Conservation (phyloP, 1,284 basidiomycete species). For the Rhodotorula sp. region DNA sequence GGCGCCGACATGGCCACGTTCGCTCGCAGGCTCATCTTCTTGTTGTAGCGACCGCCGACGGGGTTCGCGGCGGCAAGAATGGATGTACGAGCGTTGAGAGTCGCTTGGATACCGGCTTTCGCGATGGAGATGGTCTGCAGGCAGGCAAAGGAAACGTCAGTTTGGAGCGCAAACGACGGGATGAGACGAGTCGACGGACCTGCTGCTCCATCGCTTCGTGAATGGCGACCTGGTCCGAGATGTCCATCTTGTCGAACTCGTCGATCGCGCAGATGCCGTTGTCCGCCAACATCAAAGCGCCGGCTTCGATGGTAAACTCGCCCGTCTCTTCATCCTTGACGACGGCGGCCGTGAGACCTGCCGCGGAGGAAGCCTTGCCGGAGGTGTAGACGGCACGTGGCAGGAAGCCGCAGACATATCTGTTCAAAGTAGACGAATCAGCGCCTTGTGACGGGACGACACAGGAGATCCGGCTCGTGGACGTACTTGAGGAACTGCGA, state of each 20-base stretch:
- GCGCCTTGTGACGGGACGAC: not conserved
- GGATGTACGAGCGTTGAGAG: slow-evolving; percentile 93
- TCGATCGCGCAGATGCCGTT: slow-evolving; percentile 99
- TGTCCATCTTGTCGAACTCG: slow-evolving; percentile 99
- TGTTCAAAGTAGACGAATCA: slow-evolving; percentile 47
- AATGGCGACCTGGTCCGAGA: slow-evolving; percentile 97
- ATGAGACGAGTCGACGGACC: not conserved
- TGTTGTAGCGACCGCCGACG: slow-evolving; percentile 91
- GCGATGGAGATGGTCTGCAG: slow-evolving; percentile 97
- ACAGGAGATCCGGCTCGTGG: not conserved
- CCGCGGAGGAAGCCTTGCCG: slow-evolving; percentile 96
- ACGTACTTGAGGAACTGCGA: slow-evolving; percentile 96
- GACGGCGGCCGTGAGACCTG: slow-evolving; percentile 96
- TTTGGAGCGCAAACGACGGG: not conserved
- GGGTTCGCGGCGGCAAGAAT: slow-evolving; percentile 99
- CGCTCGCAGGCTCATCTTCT: slow-evolving; percentile 87
- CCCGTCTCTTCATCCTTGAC: slow-evolving; percentile 98
- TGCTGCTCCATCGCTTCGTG: slow-evolving; percentile 94
- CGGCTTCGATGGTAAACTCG: slow-evolving; percentile 99
- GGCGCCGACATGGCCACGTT: slow-evolving; percentile 98
- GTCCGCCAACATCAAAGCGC: slow-evolving; percentile 97
- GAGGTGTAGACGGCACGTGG: slow-evolving; percentile 98
- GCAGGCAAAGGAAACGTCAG: not conserved
- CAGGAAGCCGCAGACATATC: slow-evolving; percentile 97
- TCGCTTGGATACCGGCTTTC: slow-evolving; percentile 98